Percentiles rank a stretch among this genome's conserved stretches.
These are phyloP conservation scores for Berberis vulgaris DNA, from an alignment of 164 flowering plant species.

Conservation along the genomic window DNA sequence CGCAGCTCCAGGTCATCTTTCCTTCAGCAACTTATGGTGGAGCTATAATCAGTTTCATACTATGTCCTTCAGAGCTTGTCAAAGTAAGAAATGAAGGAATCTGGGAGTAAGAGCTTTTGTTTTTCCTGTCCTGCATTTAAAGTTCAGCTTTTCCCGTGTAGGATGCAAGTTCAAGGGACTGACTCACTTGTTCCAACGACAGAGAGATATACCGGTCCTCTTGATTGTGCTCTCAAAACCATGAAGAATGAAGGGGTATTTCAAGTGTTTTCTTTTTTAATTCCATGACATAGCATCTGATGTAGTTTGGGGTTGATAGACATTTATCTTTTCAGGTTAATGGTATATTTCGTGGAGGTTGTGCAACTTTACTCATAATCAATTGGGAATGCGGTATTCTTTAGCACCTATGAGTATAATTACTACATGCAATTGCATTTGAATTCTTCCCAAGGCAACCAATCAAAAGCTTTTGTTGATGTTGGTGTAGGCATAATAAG, in stretches of 20 bases:
- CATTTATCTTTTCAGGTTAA: slow-evolving; percentile 44
- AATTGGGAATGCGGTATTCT: slow-evolving; percentile 69
- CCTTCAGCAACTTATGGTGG: slow-evolving; percentile 84
- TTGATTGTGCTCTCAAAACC: slow-evolving; percentile 75
- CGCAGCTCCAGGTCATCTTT: slow-evolving; percentile 54
- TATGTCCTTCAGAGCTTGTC: slow-evolving; percentile 85
- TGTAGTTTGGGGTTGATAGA: slow-evolving; percentile 15
- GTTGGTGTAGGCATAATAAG: slow-evolving; percentile 70
- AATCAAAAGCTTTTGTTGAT: slow-evolving; percentile 33
- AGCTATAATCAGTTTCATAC: slow-evolving; percentile 67
- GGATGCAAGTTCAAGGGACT: slow-evolving; percentile 93
- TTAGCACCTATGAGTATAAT: slow-evolving; percentile 64
- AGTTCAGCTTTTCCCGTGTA: slow-evolving; percentile 63
- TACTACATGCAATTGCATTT: slow-evolving; percentile 54
- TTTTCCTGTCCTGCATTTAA: slow-evolving; percentile 13
- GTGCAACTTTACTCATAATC: slow-evolving; percentile 67
- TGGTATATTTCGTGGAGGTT: slow-evolving; percentile 80
- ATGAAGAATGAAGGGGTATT: slow-evolving; percentile 74
- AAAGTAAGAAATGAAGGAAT: slow-evolving; percentile 41
- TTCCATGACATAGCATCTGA: slow-evolving; percentile 1
- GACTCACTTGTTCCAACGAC: slow-evolving; percentile 50
- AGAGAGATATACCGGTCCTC: slow-evolving; percentile 55
- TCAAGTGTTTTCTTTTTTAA: slow-evolving; percentile 9
- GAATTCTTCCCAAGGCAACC: slow-evolving; percentile 34
- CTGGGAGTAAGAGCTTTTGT: neutral